Conservation (phyloP, 2,329 filamentous ascomycete genomes). For the Dryadomyces sulphureus region DNA sequence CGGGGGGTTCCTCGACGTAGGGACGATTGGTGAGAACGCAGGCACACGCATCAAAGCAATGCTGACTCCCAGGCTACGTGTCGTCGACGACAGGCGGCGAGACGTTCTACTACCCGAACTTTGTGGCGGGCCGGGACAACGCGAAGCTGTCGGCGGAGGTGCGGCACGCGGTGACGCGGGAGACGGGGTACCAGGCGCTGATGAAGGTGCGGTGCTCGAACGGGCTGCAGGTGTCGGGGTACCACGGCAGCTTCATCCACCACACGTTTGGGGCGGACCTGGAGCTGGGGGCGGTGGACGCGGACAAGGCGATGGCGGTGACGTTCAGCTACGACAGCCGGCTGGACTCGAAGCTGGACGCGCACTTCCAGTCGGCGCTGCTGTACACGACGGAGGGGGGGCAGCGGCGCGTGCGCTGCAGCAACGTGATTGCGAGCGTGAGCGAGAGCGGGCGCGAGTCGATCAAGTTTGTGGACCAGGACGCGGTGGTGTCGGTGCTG, state of each 20-base stretch:
- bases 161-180: conserved; percentile 69
- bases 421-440: conserved; percentile 84
- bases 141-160: conserved; percentile 76
- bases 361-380: conserved; percentile 90
- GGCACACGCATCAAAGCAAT: too few relatives aligned
- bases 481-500: conserved; percentile 75
- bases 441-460: conserved; percentile 70
- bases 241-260: conserved; percentile 92
- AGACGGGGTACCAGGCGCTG: conserved; percentile 87
- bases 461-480: conserved; percentile 91
- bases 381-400: conserved; percentile 87
- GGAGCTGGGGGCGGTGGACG: conserved; percentile 82
- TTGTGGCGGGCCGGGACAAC: conserved; percentile 72
- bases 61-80: too few relatives aligned
- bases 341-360: conserved; percentile 89
- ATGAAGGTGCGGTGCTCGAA: conserved; percentile 99
- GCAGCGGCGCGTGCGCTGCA: conserved; percentile 80
- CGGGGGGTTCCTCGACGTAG: conserved; percentile 83
- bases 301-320: conserved; percentile 84
- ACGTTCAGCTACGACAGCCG: conserved; percentile 94
- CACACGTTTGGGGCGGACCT: conserved; percentile 91
- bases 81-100: conserved; percentile 86
- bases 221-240: conserved; percentile 81
- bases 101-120: conserved; percentile 94
- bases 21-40: too few relatives aligned